Evolutionary conservation across 2,329 filamentous ascomycete species (phyloP), one percentile per base, ranked within the genome.

Genomic region (Hypoxylon sp.): DNA sequence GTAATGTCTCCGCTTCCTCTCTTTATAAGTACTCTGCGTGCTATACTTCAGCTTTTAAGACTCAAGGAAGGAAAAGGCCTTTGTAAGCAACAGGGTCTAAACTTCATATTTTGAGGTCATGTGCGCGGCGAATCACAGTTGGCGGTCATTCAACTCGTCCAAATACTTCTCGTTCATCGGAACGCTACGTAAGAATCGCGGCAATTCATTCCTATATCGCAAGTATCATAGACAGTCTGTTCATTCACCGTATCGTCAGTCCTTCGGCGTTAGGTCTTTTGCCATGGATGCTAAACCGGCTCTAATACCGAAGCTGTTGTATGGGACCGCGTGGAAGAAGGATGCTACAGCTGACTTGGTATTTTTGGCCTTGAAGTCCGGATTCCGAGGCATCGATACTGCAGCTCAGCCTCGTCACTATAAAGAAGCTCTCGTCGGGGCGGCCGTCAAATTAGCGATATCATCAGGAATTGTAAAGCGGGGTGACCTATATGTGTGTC

Each of bases 321-420:
- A 96, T 78, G 93, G 93, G 56, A 95, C 93, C 2, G 93, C 93
- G n/a, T 95, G 93, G 92, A 96, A 96, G 79, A 90, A 91, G 74
- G 88, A 91, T 0, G 80, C 81, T 17, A 93, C 92, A 0, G 84
- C 86, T 19, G 82, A 87, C 60, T 83, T 95, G 2, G 92, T 96
- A 21, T 87, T 90, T 73, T 79, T 85, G 69, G 93, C 93, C 1
- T 76, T 96, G 35, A 83, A 83, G 48, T 82, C 87, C 48, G 92
- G 93, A 4, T 96, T 95, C 73, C 85, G 89, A 32, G 91, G 84
- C 51, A 81, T 96, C 66, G 93, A 96, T 76, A 95, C 93, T 0
- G 92, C 92, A 8, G 91, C 91, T 15, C 92, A 94, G 79, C 92
- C 92, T 1, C 88, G 87, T 67, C 92, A 95, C 80, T 96, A 96